A percentile compares a stretch with the other conserved stretches of the same genome.
Evolutionary conservation across 164 flowering plant genomes (phyloP).

Genomic region (Vitis labrusca): DNA sequence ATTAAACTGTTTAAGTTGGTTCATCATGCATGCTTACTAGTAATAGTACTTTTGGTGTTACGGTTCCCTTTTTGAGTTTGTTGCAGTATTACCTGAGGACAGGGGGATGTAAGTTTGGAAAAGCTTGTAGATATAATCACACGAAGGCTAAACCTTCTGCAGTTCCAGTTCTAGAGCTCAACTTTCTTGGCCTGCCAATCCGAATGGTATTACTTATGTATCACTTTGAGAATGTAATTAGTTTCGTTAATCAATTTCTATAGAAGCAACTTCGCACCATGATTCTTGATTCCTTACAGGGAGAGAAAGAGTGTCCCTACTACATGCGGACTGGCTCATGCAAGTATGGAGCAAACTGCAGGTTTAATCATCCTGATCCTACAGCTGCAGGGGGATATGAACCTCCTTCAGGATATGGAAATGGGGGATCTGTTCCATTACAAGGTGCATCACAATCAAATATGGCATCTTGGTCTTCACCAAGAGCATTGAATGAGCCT

Average conservation of each 20-base stretch:
- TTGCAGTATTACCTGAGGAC: constrained; percentile 77
- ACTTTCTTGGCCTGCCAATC: constrained; percentile 87
- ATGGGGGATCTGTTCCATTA: constrained; percentile 48
- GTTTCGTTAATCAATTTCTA: too few relatives aligned
- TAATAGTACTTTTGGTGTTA: not conserved
- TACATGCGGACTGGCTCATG: constrained; percentile 96
- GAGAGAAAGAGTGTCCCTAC: constrained; percentile 83
- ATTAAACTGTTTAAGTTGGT: not conserved
- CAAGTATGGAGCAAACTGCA: constrained; percentile 79
- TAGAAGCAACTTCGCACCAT: too few relatives aligned
- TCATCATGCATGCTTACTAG: constrained; percentile 1
- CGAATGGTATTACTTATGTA: constrained; percentile 58
- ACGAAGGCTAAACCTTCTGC: constrained; percentile 37
- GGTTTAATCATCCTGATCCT: constrained; percentile 95
- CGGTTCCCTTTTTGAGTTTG: constrained; percentile 9
- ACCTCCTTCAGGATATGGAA: constrained; percentile 43
- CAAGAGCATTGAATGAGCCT: constrained; percentile 49
- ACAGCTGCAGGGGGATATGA: constrained; percentile 48
- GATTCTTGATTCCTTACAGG: constrained; percentile 37
- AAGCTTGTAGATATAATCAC: constrained; percentile 73
- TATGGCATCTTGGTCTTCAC: constrained; percentile 56
- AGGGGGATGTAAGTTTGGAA: constrained; percentile 83
- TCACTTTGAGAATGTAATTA: not conserved
- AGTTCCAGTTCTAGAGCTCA: constrained; percentile 46
- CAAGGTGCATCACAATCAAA: constrained; percentile 41